Conservation (phyloP, 2,329 filamentous ascomycete species). For the Salinomyces thailandicus region DNA sequence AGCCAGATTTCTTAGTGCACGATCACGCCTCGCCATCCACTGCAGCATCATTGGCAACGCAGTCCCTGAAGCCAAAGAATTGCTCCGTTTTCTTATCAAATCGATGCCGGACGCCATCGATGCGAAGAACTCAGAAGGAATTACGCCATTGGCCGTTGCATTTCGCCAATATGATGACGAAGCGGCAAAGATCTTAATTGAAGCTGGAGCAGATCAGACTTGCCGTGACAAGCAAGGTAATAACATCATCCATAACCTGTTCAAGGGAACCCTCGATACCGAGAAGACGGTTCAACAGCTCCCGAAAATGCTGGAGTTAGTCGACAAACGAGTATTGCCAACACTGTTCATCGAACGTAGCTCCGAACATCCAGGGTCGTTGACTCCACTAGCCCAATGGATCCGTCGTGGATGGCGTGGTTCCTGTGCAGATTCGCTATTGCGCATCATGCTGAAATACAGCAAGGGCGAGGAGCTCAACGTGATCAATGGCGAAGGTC, state of each 20-base stretch:
- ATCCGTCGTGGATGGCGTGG: no score
- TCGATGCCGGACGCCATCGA: conserved; percentile 53
- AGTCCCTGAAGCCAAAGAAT: conserved; percentile 26
- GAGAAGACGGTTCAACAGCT: conserved; percentile 12
- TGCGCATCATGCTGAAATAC: conserved; percentile 20
- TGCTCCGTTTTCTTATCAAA: conserved; percentile 58
- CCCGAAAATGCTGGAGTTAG: conserved; percentile 42
- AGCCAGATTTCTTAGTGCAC: conserved; percentile 49
- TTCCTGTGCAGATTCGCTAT: conserved; percentile 1
- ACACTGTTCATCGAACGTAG: conserved; percentile 51
- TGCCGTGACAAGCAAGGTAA: conserved; percentile 43
- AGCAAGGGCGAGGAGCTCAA: conserved; percentile 42
- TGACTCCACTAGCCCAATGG: conserved; percentile 50
- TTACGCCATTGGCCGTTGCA: conserved; percentile 61
- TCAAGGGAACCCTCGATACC: conserved; percentile 10
- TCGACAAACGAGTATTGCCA: conserved; percentile 47
- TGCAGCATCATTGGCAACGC: conserved; percentile 43
- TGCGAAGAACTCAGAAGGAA: conserved; percentile 44
- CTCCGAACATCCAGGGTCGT: conserved; percentile 40
- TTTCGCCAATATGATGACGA: conserved; percentile 46
- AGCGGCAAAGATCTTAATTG: conserved; percentile 51
- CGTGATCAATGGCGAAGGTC: conserved; percentile 53
- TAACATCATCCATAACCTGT: conserved; percentile 58
- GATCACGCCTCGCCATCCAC: conserved; percentile 53
- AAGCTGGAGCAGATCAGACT: conserved; percentile 59